Base-by-base conservation (phyloP, 768 basidiomycete genomes). In the Podaxis sp. region DNA sequence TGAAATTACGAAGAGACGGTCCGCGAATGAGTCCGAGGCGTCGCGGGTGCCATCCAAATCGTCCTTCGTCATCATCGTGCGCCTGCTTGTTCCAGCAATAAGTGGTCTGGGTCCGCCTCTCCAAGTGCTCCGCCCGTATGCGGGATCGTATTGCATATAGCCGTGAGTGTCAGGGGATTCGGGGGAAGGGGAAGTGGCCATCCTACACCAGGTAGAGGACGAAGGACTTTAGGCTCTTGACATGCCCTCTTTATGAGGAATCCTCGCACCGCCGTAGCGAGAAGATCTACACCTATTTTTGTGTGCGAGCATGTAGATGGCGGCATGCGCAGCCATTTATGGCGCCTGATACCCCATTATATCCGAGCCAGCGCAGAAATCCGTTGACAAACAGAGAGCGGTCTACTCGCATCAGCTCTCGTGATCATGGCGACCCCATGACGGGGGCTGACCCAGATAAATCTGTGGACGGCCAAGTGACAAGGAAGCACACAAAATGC, bases 31-130 rank as follows among this genome's bases (percentile, higher is more conserved):
- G 25, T 24, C 46, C n/a, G 51, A 38, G 50, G 59, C 36, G 22
- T 29, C 6, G 15, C n/a, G 22, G 1, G 46, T 12, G 37, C 15
- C 61, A 13, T 62, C 61, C 33, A 56, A 38, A 29, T 62, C 61
- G 25, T 62, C 61, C 33, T 37, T 24, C 29, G 61, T 50, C 33
- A 24, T 36, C 9, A 4, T 38, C 7, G 46, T 17, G 9, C 40
- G 61, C 6, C 24, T 36, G 25, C 27, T 19, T 7, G 19, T 8
- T 19, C 36, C 58, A 29, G 49, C 47, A 27, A 50, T 4, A 24
- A 55, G 61, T 38, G 37, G 54, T 37, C 61, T 55, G 36, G 61
- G 61, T 7, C 61, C 61, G 9, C 61, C 61, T 15, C 25, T 62
- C 59, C 59, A 60, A 13, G 38, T 54, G 22, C 40, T 60, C 51